Evolutionary conservation across 257 asterid genomes (phyloP), one percentile per base, ranked within the genome.

Genomic region (Hygrophila difformis): DNA sequence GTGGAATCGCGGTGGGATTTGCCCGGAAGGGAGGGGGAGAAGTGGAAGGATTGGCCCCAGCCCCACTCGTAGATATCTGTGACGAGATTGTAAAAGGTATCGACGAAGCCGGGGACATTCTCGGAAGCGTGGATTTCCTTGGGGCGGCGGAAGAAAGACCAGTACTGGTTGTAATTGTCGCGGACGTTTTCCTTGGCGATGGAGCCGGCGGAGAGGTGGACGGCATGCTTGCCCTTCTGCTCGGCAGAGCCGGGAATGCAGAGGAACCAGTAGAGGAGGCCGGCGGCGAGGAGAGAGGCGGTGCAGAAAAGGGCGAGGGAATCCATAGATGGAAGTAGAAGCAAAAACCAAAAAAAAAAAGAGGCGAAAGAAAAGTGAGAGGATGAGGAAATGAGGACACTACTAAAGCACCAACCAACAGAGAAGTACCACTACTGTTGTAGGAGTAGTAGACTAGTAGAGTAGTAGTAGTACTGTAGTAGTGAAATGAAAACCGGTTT

Each of bases 41-140:
- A 79, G 34, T 83, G 94, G 65, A 83, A 83, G 0, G 92, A 76
- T 19, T 83, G 93, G 17, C 94, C 94, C 94, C 94, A 83, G 0
- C 93, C 94, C 94, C 92, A 83, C 44, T 83, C 94, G 63, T 83
- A 83, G 34, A 83, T 79, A 45, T 83, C 94, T 4, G 92, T 83
- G 5, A 83, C 94, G 6, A 83, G 84, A 33, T 83, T 80, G 77
- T 83, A 83, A 69, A 83, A 83, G 22, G 94, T 77, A 47, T 79
- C 92, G 17, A 83, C 92, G 8, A 83, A 83, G 0, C 76, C 94
- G 2, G 94, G 94, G 1, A 83, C 94, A 0, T 77, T 79, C 0
- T 76, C 92, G 3, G 67, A 51, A 23, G 33, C 65, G 60, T 79
- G 82, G 68, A 83, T 79, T 49, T 83, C 87, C 18, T 76, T 83